Conservation (phyloP, 169 alveolate genomes). For the Eimeria acervulina region DNA sequence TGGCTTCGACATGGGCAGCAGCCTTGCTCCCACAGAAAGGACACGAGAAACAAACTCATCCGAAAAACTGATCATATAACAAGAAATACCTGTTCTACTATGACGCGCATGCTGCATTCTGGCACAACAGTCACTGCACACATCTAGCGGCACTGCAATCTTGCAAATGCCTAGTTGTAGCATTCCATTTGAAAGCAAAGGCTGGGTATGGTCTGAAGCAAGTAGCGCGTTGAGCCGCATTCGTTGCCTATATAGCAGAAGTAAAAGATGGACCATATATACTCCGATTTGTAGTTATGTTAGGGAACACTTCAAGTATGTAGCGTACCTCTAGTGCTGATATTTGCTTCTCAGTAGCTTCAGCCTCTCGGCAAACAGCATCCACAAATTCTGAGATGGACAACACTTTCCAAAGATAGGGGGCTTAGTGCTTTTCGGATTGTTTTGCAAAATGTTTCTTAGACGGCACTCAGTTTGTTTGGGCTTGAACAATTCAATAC, state of each 20-base stretch:
- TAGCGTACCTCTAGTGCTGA: slow-evolving; percentile 21
- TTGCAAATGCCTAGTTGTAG: neutral
- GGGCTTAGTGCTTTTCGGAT: neutral
- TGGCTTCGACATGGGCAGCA: neutral
- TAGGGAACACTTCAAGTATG: neutral
- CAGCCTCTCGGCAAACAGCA: slow-evolving; percentile 17
- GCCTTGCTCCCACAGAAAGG: neutral
- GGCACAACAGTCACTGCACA: neutral
- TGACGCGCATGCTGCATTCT: neutral
- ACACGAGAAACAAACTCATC: neutral
- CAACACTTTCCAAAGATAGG: neutral
- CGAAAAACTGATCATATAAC: neutral
- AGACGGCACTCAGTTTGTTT: neutral
- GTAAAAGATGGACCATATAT: neutral
- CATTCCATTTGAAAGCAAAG: neutral
- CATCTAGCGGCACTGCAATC: neutral
- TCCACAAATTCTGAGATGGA: slow-evolving; percentile 2
- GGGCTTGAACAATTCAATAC: neutral
- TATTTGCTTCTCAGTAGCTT: slow-evolving; percentile 29
- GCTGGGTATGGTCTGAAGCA: neutral
- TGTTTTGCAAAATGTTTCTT: neutral
- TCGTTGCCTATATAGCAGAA: neutral
- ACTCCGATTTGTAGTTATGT: neutral
- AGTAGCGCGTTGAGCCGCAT: neutral
- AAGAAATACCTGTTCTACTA: neutral